Evolutionary conservation across 768 basidiomycete genomes (phyloP).

Genomic region (Postia placenta): DNA sequence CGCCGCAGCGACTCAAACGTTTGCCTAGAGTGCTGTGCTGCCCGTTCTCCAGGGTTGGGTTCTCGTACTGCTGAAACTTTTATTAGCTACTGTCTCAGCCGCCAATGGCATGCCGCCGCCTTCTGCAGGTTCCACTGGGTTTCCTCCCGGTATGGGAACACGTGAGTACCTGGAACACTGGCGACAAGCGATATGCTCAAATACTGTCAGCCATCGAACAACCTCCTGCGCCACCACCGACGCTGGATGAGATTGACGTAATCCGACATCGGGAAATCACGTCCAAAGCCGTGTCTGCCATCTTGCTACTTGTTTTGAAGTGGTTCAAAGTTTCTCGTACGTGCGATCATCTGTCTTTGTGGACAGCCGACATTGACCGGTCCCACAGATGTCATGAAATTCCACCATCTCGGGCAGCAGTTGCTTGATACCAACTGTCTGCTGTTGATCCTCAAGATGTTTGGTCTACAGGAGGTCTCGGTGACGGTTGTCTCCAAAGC

Average conservation of each 20-base stretch:
- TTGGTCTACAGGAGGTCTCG: conserved; percentile 91
- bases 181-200: too few species aligned
- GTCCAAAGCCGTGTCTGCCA: conserved; percentile 94
- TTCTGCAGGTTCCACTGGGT: conserved; percentile 61
- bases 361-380: background rate
- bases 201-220: conserved; percentile 52
- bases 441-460: conserved; percentile 93
- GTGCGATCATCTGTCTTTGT: conserved; percentile 24
- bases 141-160: conserved; percentile 65
- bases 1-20: background rate
- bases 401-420: conserved; percentile 94
- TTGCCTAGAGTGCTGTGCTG: conserved; percentile 66
- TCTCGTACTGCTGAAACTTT: conserved; percentile 84
- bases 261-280: conserved; percentile 95
- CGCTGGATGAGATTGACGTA: conserved; percentile 88
- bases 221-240: conserved; percentile 58
- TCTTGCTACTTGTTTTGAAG: conserved; percentile 82
- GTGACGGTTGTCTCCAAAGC: conserved; percentile 81
- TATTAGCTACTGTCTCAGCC: conserved; percentile 90
- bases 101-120: conserved; percentile 57
- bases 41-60: conserved; percentile 88
- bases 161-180: conserved; percentile 46
- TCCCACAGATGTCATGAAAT: conserved; percentile 87
- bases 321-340: conserved; percentile 99
- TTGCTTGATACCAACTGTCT: conserved; percentile 94